Base-by-base conservation (phyloP, 2,329 filamentous ascomycete genomes). In the Aspergillus aculeatinus region DNA sequence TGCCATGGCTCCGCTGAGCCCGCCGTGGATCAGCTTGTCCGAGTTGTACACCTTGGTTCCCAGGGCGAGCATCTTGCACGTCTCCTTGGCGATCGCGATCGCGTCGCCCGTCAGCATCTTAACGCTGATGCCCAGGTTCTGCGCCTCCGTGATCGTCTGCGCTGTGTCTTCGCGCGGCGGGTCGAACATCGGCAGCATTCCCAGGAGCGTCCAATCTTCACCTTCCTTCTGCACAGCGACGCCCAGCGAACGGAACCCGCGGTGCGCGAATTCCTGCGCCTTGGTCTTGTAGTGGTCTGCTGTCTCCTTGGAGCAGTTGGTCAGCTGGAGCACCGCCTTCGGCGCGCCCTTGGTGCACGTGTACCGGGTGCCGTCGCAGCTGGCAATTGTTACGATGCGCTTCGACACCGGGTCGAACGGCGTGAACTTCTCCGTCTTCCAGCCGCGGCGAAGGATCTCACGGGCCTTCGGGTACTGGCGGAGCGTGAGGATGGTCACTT, bases 51-150 rank as follows among this genome's bases (percentile, higher is more conserved):
- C 89, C 80, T 91, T 91, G 66, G 89, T 91, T 60, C 89, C 89
- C 57, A 91, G 83, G 61, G 88, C 87, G 68, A 91, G 82, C 87
- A 91, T 91, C 78, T 90, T 90, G 83, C 89, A 91, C 61, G 89
- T 91, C 78, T 92, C 89, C 78, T 91, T 91, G 53, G 89, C 89
- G 68, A 91, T 92, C 64, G 89, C 89, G 68, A 91, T 88, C 60
- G 89, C 89, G 74, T 91, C 89, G 81, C 89, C 89, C 73, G 89
- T 92, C 73, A 91, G 81, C 89, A 91, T 91, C 82, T 91, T 91
- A 63, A 92, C 89, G 62, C 86, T 87, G 29, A 92, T 88, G 77
- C 89, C 89, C 52, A 91, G 85, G 69, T 88, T 85, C 73, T 90
- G 87, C 59, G 89, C 88, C 79, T 91, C 89, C 67, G 88, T 80